These are phyloP conservation scores for Breynia disticha DNA, from an alignment of 441 rosid genomes.

Conservation along the genomic window DNA sequence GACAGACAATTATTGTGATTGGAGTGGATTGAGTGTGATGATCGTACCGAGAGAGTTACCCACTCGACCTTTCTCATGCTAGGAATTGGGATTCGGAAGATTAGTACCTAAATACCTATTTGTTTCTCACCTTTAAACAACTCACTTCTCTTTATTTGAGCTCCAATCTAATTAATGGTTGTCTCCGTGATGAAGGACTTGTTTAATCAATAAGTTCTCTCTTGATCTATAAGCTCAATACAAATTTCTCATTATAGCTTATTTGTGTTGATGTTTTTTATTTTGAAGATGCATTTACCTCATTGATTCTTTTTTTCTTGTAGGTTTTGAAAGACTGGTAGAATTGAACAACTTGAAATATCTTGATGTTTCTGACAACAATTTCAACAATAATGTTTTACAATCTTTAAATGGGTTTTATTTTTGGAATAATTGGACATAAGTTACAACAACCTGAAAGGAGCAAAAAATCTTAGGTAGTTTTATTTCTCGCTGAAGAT, in stretches of 20 bases:
- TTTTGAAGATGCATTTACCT: too few species aligned
- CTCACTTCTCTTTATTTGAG: not conserved
- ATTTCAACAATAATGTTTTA: conserved; percentile 8
- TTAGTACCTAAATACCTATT: conserved; percentile 1
- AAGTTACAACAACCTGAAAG: not conserved
- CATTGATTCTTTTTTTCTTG: not conserved
- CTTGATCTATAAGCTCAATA: too few species aligned
- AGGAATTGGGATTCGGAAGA: not conserved
- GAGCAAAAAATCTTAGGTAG: conserved; percentile 2
- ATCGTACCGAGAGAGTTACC: not conserved
- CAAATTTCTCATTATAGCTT: too few species aligned
- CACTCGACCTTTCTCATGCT: not conserved
- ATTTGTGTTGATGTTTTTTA: not conserved
- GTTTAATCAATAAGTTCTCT: too few species aligned
- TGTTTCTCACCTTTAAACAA: conserved; percentile 14
- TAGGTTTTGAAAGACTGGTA: not conserved
- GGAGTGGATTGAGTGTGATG: conserved; percentile 12
- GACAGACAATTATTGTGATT: conserved; percentile 10
- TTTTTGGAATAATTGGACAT: conserved; percentile 8
- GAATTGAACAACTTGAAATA: not conserved
- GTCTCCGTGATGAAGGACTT: not conserved
- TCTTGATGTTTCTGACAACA: not conserved
- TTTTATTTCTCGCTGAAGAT: not conserved
- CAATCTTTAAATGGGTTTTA: conserved; percentile 14
- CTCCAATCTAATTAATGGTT: not conserved